Evolutionary conservation across 2,329 filamentous ascomycete species (phyloP), one percentile per base, ranked within the genome.

Genomic region (Fusarium torulosum): DNA sequence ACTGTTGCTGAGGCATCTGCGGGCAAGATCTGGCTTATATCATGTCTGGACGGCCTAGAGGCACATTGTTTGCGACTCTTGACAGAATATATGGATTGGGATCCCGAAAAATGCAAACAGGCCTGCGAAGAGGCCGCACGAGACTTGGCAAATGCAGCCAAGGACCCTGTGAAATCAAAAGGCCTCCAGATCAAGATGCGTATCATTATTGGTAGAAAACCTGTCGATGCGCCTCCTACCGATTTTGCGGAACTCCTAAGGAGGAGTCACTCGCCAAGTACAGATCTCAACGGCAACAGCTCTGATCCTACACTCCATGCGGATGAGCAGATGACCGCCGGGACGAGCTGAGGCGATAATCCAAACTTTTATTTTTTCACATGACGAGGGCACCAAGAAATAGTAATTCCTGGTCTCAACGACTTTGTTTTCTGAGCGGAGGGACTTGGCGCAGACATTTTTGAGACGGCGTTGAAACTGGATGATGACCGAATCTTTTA

Each of bases 11-110:
- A 82, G 38, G 76, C 75, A 49, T 80, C 79, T 9, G 82, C 82
- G 4, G 84, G 84, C 40, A 85, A 85, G 64, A 81, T 86, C 47
- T 87, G 84, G 84, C 77, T 87, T 31, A 81, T 86, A 23, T 79
- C 81, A 3, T 80, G 83, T 59, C 75, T 87, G 31, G 84, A 86
- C 55, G 80, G 81, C 4, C 72, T 86, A 29, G 85, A 87, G 72
- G 80, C 84, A 13, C 73, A 77, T 31, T 81, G 77, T 40, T 72
- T 88, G 63, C 80, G 86, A 33, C 78, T 84, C 13, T 77, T 88
- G 57, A 88, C 85, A 2, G 82, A 80, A 65, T 78, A 85, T 46
- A 81, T 86, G 77, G 83, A 78, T 9, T 88, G 85, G 85, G 80
- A 83, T 21, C 75, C 83, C 1, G 80, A 84, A 2, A 76, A 81